A percentile compares a stretch with the other conserved stretches of the same genome.
Conservation (phyloP, 352 stramenopile species). For the Phytophthora ohioensis region DNA sequence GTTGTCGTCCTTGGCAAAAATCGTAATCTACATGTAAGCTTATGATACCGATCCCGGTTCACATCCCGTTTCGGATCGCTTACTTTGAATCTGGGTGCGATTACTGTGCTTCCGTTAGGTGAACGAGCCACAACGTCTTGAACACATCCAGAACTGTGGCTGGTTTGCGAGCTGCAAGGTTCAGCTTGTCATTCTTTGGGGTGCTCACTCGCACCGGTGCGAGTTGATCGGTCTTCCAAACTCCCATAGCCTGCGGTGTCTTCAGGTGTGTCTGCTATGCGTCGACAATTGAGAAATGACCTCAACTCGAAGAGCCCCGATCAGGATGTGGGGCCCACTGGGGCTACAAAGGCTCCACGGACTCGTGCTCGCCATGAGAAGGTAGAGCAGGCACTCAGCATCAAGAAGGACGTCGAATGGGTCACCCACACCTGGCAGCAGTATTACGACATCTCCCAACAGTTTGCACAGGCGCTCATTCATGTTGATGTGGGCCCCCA, state of each 20-base stretch:
- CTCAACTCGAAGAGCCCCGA: constrained; percentile 6
- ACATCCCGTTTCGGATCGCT: constrained; percentile 5
- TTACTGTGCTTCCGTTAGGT: constrained; percentile 27
- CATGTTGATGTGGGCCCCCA: constrained; percentile 70
- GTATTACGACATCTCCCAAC: constrained; percentile 75
- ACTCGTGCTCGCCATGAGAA: constrained; percentile 1
- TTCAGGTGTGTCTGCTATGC: background rate
- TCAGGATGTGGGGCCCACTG: constrained; percentile 3
- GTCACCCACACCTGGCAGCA: constrained; percentile 69
- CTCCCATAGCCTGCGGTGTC: constrained; percentile 21
- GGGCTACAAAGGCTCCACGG: constrained; percentile 5
- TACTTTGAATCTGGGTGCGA: constrained; percentile 7
- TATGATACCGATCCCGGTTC: constrained; percentile 7
- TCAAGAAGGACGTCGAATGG: constrained; percentile 58
- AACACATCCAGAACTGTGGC: constrained; percentile 52
- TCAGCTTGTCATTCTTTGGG: constrained; percentile 14
- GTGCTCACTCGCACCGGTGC: constrained; percentile 24
- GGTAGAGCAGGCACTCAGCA: constrained; percentile 39
- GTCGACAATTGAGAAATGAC: constrained; percentile 27
- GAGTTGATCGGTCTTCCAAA: constrained; percentile 35
- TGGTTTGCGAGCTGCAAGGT: constrained; percentile 43
- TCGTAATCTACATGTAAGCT: background rate
- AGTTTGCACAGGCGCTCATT: constrained; percentile 83
- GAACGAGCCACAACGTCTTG: constrained; percentile 42
- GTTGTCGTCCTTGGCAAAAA: background rate